Evolutionary conservation across 495 filamentous ascomycete genomes (phyloP).

Genomic region (Talaromyces trachyspermus): DNA sequence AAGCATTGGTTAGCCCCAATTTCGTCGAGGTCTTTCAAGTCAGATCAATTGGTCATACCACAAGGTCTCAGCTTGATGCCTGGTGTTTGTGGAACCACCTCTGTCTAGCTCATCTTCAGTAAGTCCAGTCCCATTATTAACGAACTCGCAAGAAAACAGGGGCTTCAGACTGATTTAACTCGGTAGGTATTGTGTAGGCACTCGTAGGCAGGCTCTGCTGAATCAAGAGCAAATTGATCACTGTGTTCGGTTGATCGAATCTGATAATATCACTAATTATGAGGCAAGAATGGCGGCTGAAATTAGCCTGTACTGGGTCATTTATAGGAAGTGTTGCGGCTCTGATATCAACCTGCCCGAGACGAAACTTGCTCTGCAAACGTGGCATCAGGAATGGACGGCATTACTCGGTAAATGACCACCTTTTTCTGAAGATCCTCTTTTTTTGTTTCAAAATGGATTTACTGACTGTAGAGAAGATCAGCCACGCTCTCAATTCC

Average conservation of each 20-base stretch:
- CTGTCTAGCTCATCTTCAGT: conserved; percentile 36
- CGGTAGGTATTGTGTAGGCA: conserved; percentile 34
- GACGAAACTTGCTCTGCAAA: conserved; percentile 25
- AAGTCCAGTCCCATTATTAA: background rate
- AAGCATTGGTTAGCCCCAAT: conserved; percentile 29
- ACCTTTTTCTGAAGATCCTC: background rate
- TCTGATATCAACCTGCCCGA: conserved; percentile 24
- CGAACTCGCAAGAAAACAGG: background rate
- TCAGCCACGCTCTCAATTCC: conserved; percentile 40
- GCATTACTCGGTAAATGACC: conserved; percentile 29
- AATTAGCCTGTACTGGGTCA: conserved; percentile 36
- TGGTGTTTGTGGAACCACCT: conserved; percentile 42
- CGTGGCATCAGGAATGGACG: conserved; percentile 35
- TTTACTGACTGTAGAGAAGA: conserved; percentile 15
- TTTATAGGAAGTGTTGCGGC: conserved; percentile 22
- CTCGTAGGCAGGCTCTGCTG: conserved; percentile 31
- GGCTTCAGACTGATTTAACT: background rate
- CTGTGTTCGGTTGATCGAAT: conserved; percentile 27
- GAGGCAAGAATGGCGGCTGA: conserved; percentile 42
- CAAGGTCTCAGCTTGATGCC: conserved; percentile 17
- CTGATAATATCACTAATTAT: conserved; percentile 35
- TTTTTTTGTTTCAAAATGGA: background rate
- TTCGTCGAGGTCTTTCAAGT: conserved; percentile 17
- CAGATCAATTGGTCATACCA: background rate
- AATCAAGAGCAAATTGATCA: conserved; percentile 30